These are phyloP conservation scores for Sanghuangporus baumii DNA, from an alignment of 1,284 basidiomycete genomes.

Conservation along the genomic window DNA sequence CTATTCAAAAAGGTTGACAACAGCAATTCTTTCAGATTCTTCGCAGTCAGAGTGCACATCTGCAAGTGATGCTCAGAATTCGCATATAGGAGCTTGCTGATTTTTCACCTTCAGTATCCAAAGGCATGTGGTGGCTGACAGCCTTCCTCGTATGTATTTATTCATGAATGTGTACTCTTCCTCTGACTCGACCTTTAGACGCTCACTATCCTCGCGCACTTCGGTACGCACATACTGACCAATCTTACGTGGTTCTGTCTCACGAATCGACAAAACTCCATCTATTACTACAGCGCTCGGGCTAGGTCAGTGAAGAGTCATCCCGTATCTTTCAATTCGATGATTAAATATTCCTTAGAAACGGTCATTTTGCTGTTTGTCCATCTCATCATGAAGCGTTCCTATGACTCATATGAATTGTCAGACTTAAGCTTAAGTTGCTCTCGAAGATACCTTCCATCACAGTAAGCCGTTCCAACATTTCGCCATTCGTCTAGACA, in stretches of 20 bases:
- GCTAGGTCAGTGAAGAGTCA: background rate
- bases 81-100: background rate
- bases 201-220: conserved; percentile 11
- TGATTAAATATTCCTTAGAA: background rate
- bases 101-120: background rate
- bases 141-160: conserved; percentile 8
- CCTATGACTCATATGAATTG: background rate
- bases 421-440: conserved; percentile 9
- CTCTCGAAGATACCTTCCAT: conserved; percentile 4
- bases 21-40: conserved; percentile 2
- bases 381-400: background rate
- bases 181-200: background rate
- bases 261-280: background rate
- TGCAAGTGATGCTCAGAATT: background rate
- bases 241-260: background rate
- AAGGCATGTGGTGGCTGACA: conserved; percentile 12
- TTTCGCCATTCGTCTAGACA: background rate
- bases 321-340: background rate
- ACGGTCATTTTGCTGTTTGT: conserved; percentile 12
- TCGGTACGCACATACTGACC: background rate
- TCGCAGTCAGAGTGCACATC: conserved; percentile 10
- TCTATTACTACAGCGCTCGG: conserved; percentile 10
- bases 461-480: conserved; percentile 2
- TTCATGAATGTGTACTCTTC: background rate
- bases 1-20: background rate